Base-by-base conservation (phyloP, 768 basidiomycete genomes). In the Leucogyrophana mollusca region DNA sequence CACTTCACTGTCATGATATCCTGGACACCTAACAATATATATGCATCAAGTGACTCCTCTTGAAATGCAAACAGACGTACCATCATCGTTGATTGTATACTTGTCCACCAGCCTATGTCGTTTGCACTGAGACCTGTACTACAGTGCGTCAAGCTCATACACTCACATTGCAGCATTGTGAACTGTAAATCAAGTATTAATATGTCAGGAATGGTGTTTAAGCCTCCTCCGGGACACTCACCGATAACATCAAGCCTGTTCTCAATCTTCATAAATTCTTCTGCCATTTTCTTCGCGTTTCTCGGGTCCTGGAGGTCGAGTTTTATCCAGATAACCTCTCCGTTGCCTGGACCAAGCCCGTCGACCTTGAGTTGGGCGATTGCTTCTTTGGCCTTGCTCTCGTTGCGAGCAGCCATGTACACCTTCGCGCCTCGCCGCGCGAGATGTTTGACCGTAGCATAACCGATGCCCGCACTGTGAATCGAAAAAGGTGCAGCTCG, bases 161-260 rank as follows among this genome's bases (percentile, higher is more conserved):
- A 33, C 73, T 55, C 47, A 81, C 82, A 70, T 46, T 14, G 61
- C 77, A 21, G 78, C 81, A 47, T 84, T 84, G 50, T 81, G 80
- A 20, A 82, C 81, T 81, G 17, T 8, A 42, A 11, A 49, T 37
- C 4, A 17, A 21, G 4, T 27, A 25, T 40, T 32, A 5, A 25
- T 30, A 30, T 30, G n/a, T n/a, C n/a, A n/a, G 7, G 27, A 30
- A 6, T 13, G 27, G 27, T 30, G 27, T 13, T 32, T 4, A 32
- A 17, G 20, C 10, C 23, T 4, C 10, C 25, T 8, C 2, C 7
- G 1, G 33, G 4, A 27, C 3, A 66, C 73, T 50, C 48, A 81
- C 82, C 52, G 14, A 85, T 55, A 6, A 83, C 65, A 54, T 85
- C 82, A 46, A 85, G 54, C 22, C 81, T 68, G 27, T 59, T 60